A percentile compares a stretch with the other conserved stretches of the same genome.
These are phyloP conservation scores for Cladosporium velox DNA, from an alignment of 2,329 filamentous ascomycete genomes.

Conservation along the genomic window DNA sequence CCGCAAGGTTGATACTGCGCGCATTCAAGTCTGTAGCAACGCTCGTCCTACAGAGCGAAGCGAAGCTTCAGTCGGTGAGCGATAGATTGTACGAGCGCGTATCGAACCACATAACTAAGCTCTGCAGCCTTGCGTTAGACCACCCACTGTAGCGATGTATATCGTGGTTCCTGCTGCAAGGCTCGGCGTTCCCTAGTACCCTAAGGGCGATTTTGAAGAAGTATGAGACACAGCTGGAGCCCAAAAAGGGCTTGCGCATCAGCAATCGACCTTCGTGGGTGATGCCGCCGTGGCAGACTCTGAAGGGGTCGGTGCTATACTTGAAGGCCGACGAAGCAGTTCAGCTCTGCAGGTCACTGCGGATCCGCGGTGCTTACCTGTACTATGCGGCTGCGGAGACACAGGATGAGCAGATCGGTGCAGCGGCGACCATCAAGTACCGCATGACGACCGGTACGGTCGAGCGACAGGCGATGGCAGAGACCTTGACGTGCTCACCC, in stretches of 20 bases:
- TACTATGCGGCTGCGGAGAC: too few species aligned
- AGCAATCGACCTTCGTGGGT: background rate
- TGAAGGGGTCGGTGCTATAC: too few species aligned
- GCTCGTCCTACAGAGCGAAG: conserved; percentile 6
- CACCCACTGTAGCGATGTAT: conserved; percentile 11
- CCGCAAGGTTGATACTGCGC: too few species aligned
- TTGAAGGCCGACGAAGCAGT: too few species aligned
- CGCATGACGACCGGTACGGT: too few species aligned
- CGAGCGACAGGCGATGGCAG: too few species aligned
- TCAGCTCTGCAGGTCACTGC: too few species aligned
- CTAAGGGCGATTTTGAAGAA: background rate
- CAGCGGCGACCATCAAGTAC: too few species aligned
- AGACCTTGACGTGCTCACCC: too few species aligned
- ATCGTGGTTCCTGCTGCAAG: background rate
- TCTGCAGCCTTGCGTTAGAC: conserved; percentile 13
- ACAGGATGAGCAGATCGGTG: too few species aligned
- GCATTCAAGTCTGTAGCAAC: background rate
- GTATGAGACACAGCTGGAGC: background rate
- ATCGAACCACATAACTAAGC: background rate
- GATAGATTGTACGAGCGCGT: background rate
- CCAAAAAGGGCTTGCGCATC: background rate
- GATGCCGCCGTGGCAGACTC: background rate
- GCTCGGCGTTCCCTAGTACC: background rate
- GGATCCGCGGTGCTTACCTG: too few species aligned
- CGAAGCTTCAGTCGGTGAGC: background rate